Evolutionary conservation across 495 filamentous ascomycete genomes (phyloP), one percentile per base, ranked within the genome.

Genomic region (Chaetomium fimeti): DNA sequence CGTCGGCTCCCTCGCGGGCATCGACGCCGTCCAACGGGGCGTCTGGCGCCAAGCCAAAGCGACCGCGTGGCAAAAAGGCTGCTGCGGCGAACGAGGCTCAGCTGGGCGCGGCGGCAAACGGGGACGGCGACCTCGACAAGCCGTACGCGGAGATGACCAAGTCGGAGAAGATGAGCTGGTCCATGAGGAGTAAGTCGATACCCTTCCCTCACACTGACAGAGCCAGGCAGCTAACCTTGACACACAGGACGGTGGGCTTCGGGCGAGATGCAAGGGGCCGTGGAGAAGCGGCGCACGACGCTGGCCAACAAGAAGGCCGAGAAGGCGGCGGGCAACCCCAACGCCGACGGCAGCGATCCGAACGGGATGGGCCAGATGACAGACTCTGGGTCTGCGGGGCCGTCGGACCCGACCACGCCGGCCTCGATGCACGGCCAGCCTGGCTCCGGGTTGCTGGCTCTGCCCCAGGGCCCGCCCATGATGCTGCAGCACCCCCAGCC

Each of bases 161-260:
- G 68, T 80, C 78, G 9, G 80, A 82, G 69, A 82, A 82, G 72
- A 82, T 82, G 80, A 78, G 75, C 2, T 72, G 66, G 45, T 81
- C 79, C 1, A 82, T 82, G 80, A 79, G 79, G 70, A 69, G 80
- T 81, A 70, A 66, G 75, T 73, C 13, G 5, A 22, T 27, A 18
- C 40, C 1, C 0, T 20, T 16, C 40, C 1, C 32, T 57, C 53
- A 20, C 11, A 2, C 2, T 20, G 3, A 0, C 12, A 11, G 24
- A 36, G 18, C 25, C 16, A 2, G 8, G 11, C 0, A 5, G 57
- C 71, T 76, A 67, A 76, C 71, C 47, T 25, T 3, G n/a, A n/a
- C n/a, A 40, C 45, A 57, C 63, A 82, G 80, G 77, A 36, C 78
- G 81, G 16, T 83, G 80, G 81, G 76, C 76, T 38, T 78, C 76